A percentile compares a stretch with the other conserved stretches of the same genome.
Conservation (phyloP, 139 green algal species). For the Closterium sp. region DNA sequence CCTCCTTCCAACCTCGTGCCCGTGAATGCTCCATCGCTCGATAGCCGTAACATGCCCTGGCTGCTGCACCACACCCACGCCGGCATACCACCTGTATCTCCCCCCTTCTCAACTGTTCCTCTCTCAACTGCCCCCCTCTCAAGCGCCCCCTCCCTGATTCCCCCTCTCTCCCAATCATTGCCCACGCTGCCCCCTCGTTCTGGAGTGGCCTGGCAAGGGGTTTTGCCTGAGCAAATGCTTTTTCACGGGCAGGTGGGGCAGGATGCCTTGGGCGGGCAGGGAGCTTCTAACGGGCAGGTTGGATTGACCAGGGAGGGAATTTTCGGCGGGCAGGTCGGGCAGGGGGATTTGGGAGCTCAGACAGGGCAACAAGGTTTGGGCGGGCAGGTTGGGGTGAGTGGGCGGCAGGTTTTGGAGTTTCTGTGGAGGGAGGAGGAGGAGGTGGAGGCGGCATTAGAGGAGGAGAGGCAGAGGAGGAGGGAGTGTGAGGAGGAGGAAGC, state of each 20-base stretch:
- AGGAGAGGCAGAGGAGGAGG: background rate
- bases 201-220: background rate
- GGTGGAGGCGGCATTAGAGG: background rate
- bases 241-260: background rate
- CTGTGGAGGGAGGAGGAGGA: background rate
- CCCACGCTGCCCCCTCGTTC: background rate
- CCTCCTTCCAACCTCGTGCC: background rate
- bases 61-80: background rate
- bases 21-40: background rate
- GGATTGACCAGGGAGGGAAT: background rate
- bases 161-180: background rate
- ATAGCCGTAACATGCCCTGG: background rate
- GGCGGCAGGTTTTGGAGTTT: background rate
- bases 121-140: background rate
- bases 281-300: background rate
- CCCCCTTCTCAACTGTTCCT: background rate
- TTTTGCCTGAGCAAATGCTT: background rate
- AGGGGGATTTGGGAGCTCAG: background rate
- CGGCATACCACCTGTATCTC: background rate
- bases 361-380: background rate
- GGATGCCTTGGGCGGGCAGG: background rate
- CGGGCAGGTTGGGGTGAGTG: background rate
- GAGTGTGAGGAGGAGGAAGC: background rate
- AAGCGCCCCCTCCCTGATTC: background rate
- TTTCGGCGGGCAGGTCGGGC: background rate